These are phyloP conservation scores for Citrus medica DNA, from an alignment of 345 rosid species.

Conservation along the genomic window DNA sequence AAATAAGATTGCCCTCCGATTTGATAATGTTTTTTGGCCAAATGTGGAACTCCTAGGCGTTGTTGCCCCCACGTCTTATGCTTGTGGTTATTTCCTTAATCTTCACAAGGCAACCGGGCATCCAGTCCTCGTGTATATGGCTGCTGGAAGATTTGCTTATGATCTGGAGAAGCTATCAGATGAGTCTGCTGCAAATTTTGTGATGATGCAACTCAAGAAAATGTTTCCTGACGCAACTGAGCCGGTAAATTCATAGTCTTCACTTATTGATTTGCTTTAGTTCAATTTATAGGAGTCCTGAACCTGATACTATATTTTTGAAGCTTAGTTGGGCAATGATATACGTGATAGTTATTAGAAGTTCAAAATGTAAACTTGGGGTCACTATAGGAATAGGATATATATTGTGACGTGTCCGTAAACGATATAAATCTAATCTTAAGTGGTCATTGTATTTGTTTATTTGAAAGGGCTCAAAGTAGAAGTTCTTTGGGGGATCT, in stretches of 20 bases:
- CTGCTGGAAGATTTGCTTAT: slow-evolving; percentile 71
- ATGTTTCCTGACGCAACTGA: slow-evolving; percentile 82
- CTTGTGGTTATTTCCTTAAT: slow-evolving; percentile 86
- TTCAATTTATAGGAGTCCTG: background rate
- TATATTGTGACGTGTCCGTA: too few species aligned
- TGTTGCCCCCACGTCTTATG: slow-evolving; percentile 68
- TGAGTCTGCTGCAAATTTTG: slow-evolving; percentile 57
- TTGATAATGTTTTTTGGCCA: slow-evolving; percentile 75
- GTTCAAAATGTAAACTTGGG: background rate
- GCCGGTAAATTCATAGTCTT: slow-evolving; percentile 43
- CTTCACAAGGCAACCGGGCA: slow-evolving; percentile 86
- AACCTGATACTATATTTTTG: background rate
- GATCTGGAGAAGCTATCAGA: slow-evolving; percentile 73
- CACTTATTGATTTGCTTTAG: background rate
- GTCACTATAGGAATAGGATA: background rate
- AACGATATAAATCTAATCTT: too few species aligned
- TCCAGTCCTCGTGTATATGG: slow-evolving; percentile 86
- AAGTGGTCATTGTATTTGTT: too few species aligned
- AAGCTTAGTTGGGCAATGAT: background rate
- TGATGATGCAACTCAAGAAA: slow-evolving; percentile 73
- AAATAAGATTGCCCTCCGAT: slow-evolving; percentile 72
- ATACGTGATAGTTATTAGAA: background rate
- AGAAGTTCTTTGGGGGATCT: too few species aligned
- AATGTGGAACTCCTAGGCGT: slow-evolving; percentile 72
- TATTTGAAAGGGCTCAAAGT: too few species aligned